Percentiles rank a stretch among this genome's conserved stretches.
phyloP scores from a whole-genome alignment of 2,329 filamentous ascomycete genomes.

The Xylaria sp. region DNA sequence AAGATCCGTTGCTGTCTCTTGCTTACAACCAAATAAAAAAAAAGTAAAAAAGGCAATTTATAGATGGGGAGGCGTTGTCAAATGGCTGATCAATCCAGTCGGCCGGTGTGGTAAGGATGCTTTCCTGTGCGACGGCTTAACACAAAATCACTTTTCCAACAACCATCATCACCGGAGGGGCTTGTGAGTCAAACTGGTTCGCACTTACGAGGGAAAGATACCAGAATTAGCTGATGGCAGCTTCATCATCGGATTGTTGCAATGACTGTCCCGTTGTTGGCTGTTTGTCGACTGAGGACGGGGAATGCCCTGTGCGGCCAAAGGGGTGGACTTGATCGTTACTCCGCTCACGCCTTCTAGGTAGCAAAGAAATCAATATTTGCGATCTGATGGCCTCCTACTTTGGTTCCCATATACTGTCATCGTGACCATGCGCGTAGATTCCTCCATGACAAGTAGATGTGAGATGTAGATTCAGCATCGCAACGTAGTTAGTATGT shows the following conservation, averaged over 20 bases:
- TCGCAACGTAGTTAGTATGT: too few relatives aligned
- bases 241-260: slow-evolving; percentile 20
- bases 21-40: neutral
- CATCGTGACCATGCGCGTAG: too few relatives aligned
- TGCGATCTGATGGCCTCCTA: neutral
- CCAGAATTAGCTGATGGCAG: slow-evolving; percentile 46
- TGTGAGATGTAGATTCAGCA: too few relatives aligned
- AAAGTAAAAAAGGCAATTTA: neutral
- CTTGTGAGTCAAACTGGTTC: slow-evolving; percentile 52
- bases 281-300: slow-evolving; percentile 42
- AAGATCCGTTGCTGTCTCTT: too few relatives aligned
- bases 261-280: slow-evolving; percentile 20
- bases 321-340: slow-evolving; percentile 86
- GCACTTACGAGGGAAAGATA: slow-evolving; percentile 99
- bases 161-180: too few relatives aligned
- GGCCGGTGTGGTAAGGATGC: neutral
- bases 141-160: slow-evolving; percentile 5
- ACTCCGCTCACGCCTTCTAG: slow-evolving; percentile 48
- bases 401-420: too few relatives aligned
- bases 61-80: neutral
- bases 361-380: slow-evolving; percentile 22
- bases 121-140: slow-evolving; percentile 11
- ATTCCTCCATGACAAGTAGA: too few relatives aligned
- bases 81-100: too few relatives aligned
- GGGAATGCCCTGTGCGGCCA: slow-evolving; percentile 98